Evolutionary conservation across 2,329 filamentous ascomycete species (phyloP).

Genomic region (Aureobasidium namibiae): DNA sequence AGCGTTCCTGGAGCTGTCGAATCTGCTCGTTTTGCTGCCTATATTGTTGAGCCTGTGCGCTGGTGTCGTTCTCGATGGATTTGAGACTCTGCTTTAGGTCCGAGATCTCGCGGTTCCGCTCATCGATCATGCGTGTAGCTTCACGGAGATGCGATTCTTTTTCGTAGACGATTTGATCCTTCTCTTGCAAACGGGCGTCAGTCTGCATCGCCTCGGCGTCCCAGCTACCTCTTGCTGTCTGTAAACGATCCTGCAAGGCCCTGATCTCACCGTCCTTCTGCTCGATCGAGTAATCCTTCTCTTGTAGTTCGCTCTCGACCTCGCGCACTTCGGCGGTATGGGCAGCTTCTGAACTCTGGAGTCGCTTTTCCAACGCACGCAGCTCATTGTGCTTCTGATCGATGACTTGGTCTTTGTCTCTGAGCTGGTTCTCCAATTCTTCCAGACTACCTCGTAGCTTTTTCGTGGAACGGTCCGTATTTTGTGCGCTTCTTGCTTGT

Average conservation of each 20-base stretch:
- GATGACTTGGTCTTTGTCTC: slow-evolving; percentile 27
- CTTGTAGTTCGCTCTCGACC: slow-evolving; percentile 47
- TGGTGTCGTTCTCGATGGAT: slow-evolving; percentile 20
- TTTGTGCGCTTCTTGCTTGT: slow-evolving; percentile 17
- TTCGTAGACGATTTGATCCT: slow-evolving; percentile 51
- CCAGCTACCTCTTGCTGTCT: slow-evolving; percentile 31
- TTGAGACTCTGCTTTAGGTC: slow-evolving; percentile 26
- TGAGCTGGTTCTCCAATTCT: slow-evolving; percentile 27
- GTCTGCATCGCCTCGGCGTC: slow-evolving; percentile 30
- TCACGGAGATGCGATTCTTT: slow-evolving; percentile 67
- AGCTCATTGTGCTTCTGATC: slow-evolving; percentile 27
- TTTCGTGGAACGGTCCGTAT: slow-evolving; percentile 29
- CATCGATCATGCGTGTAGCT: slow-evolving; percentile 64
- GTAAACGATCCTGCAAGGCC: slow-evolving; percentile 28
- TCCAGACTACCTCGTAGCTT: slow-evolving; percentile 29
- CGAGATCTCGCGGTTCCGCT: slow-evolving; percentile 62
- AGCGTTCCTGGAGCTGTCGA: slow-evolving; percentile 41
- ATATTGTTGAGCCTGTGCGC: slow-evolving; percentile 48
- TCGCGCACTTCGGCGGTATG: slow-evolving; percentile 23
- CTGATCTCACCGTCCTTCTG: slow-evolving; percentile 31
- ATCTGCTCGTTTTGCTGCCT: slow-evolving; percentile 38
- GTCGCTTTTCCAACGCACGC: slow-evolving; percentile 25
- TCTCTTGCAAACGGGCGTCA: slow-evolving; percentile 29
- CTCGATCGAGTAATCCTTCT: slow-evolving; percentile 41
- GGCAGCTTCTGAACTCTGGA: slow-evolving; percentile 21